Evolutionary conservation across 2,329 filamentous ascomycete genomes (phyloP).

Genomic region (Intubia oerlemansii): DNA sequence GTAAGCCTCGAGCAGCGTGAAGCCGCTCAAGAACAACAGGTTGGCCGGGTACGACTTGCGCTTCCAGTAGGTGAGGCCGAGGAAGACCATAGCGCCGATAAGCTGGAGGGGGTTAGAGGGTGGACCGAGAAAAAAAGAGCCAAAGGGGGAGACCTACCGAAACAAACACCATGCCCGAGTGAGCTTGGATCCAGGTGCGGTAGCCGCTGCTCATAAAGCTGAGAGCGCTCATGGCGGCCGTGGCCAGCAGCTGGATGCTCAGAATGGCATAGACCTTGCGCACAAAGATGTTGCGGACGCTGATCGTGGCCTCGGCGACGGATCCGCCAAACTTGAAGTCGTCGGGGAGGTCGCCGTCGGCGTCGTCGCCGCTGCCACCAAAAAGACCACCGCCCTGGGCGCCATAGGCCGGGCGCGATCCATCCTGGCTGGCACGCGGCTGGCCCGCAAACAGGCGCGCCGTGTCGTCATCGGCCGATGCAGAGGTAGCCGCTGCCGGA

Average conservation of each 20-base stretch:
- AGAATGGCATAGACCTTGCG: conserved; percentile 97
- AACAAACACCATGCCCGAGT: conserved; percentile 67
- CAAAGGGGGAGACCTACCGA: conserved; percentile 24
- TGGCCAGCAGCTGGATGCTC: conserved; percentile 81
- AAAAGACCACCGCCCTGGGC: conserved; percentile 30
- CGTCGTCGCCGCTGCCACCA: conserved; percentile 32
- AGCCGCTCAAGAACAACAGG: conserved; percentile 73
- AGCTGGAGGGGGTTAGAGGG: conserved; percentile 19
- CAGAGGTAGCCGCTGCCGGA: conserved; percentile 29
- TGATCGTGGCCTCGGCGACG: conserved; percentile 80
- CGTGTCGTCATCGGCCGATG: conserved; percentile 29
- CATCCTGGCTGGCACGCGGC: conserved; percentile 61
- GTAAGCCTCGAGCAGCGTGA: conserved; percentile 87
- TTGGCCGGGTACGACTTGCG: conserved; percentile 90
- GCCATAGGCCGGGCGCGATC: too few species aligned
- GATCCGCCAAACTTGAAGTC: conserved; percentile 98
- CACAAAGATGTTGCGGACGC: conserved; percentile 92
- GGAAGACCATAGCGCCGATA: conserved; percentile 63
- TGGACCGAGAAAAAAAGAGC: not conserved
- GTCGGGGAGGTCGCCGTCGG: conserved; percentile 54
- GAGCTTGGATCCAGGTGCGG: conserved; percentile 67
- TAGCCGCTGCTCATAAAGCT: conserved; percentile 71
- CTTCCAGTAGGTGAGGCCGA: conserved; percentile 85
- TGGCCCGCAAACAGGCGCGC: conserved; percentile 40
- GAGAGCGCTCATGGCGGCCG: conserved; percentile 56